These are phyloP conservation scores for Tetrahymena borealis DNA, from an alignment of 73 alveolate genomes.

Conservation along the genomic window DNA sequence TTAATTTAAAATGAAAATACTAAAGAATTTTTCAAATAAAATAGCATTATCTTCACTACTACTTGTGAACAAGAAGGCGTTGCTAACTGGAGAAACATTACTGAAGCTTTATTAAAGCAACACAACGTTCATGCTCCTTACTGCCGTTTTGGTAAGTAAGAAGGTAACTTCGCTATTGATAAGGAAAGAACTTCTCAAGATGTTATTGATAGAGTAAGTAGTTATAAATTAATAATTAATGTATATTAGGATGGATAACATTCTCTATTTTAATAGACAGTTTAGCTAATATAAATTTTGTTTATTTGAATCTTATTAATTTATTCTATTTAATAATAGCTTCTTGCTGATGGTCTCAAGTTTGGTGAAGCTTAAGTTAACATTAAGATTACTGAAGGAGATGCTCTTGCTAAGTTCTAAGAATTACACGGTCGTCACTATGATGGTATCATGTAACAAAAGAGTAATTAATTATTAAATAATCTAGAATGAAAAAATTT, in stretches of 20 bases:
- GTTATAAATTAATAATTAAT: no score
- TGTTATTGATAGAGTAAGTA: constrained; percentile 3
- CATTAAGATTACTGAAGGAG: constrained; percentile 72
- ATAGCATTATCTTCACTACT: constrained; percentile 2
- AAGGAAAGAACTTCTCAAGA: constrained; percentile 44
- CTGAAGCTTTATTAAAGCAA: constrained; percentile 52
- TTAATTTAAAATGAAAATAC: constrained; percentile 42
- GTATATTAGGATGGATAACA: not conserved
- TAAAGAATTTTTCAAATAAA: constrained; percentile 24
- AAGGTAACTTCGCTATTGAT: constrained; percentile 44
- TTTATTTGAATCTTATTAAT: constrained; percentile 35
- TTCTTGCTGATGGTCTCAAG: constrained; percentile 56
- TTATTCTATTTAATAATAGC: constrained; percentile 42
- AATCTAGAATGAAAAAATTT: constrained; percentile 33
- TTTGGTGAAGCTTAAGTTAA: constrained; percentile 57
- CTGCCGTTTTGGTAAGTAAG: constrained; percentile 45
- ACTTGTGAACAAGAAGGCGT: constrained; percentile 41
- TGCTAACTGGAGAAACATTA: constrained; percentile 44
- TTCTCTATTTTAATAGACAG: constrained; percentile 35
- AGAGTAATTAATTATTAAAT: constrained; percentile 41
- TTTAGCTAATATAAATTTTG: constrained; percentile 37
- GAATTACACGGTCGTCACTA: constrained; percentile 89
- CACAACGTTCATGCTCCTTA: constrained; percentile 49
- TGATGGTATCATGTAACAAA: constrained; percentile 57
- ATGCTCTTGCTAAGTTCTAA: constrained; percentile 85